A percentile compares a stretch with the other conserved stretches of the same genome.
Conservation (phyloP, 176 grass and related monocot species). For the Aegilops sharonensis region DNA sequence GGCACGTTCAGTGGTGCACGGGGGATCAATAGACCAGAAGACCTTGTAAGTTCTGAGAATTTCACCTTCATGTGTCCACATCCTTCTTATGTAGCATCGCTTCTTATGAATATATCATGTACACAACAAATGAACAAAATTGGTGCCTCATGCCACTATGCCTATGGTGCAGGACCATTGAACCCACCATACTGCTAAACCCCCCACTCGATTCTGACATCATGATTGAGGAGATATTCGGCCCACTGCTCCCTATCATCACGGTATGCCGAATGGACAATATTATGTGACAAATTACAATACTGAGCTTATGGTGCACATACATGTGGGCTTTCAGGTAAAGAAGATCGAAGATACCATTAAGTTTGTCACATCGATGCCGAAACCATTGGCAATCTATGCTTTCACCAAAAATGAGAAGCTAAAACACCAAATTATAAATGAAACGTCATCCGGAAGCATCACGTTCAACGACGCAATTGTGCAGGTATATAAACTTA, state of each 20-base stretch:
- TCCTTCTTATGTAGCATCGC: background rate
- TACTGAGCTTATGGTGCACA: background rate
- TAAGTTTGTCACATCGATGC: conserved; percentile 49
- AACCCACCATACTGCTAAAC: conserved; percentile 73
- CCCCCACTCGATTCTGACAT: conserved; percentile 66
- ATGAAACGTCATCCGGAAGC: conserved; percentile 75
- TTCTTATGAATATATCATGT: background rate
- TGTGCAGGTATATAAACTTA: conserved; percentile 44
- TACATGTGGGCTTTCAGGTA: conserved; percentile 30
- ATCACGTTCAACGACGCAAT: conserved; percentile 74
- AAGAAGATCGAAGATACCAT: conserved; percentile 85
- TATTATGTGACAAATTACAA: background rate
- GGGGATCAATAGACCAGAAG: conserved; percentile 49
- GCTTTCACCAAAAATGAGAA: conserved; percentile 79
- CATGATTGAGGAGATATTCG: conserved; percentile 85
- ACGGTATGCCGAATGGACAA: conserved; percentile 30
- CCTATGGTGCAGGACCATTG: conserved; percentile 54
- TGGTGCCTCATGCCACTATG: background rate
- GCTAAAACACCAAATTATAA: conserved; percentile 47
- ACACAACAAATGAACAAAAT: background rate
- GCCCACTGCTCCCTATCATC: conserved; percentile 74
- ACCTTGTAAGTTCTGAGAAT: conserved; percentile 45
- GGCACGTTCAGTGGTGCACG: conserved; percentile 61
- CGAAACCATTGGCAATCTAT: conserved; percentile 72
- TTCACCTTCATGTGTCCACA: background rate